Base-by-base conservation (phyloP, 495 filamentous ascomycete species). In the Annulohypoxylon bovei region DNA sequence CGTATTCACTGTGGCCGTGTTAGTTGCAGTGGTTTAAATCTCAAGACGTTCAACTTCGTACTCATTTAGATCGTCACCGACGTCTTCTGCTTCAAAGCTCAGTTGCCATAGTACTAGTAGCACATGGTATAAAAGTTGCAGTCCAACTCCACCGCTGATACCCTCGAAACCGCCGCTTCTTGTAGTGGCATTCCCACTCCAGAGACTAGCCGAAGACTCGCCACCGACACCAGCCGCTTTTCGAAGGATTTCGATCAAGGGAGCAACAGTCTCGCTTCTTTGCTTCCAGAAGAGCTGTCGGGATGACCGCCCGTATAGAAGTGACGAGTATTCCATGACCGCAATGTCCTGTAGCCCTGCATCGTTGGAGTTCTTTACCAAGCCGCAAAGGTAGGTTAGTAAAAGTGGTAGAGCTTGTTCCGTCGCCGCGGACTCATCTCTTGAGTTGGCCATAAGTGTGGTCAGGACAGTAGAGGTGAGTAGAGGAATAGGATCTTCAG, bases 101-200 rank as follows among this genome's bases (percentile, higher is more conserved):
- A 98, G 83, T 82, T 98, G 93, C 96, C 96, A 99, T 22, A 98
- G 78, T 12, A 94, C 92, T 37, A 99, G 82, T 32, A 99, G 85
- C 20, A 97, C 91, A 70, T 97, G 93, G 77, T 99, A 99, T 25
- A 99, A 85, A 40, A 98, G 88, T 75, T 99, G 96, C 12, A 99
- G 81, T 14, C 94, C 93, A 54, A 99, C 92, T 14, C 92, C 92
- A 52, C 94, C 92, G 46, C 90, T 86, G 40, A 96, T 75, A 23
- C 85, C 85, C 75, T 93, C 92, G 42, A 84, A 77, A 8, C 81
- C 83, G 67, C 77, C 86, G 52, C 85, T 83, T 49, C 79, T 74
- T 42, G 84, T 80, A 53, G 84, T 85, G 8, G 86, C 82, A 47
- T 85, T 85, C 62, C 89, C 91, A 76, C 87, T 91, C 86, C 87